phyloP scores from a whole-genome alignment of 1,284 basidiomycete genomes.

The Cryptococcus deneoformans region DNA sequence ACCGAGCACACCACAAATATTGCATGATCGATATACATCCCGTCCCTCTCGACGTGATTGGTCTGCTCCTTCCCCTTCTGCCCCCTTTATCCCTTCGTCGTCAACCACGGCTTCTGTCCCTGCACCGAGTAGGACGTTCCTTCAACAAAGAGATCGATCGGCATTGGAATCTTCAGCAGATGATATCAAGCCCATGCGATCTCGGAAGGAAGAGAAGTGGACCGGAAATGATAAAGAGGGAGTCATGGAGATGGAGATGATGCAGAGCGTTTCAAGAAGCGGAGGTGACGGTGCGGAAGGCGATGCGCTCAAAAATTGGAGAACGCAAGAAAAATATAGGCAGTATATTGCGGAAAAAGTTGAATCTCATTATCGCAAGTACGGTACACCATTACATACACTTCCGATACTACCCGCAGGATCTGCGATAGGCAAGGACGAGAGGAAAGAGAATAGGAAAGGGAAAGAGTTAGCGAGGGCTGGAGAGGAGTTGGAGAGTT shows the following conservation, averaged over 20 bases:
- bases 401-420: neutral
- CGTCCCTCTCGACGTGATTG: neutral
- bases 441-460: neutral
- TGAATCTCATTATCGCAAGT: neutral
- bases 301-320: conserved; percentile 46
- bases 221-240: neutral
- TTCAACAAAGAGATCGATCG: too few species aligned
- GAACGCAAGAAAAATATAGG: conserved; percentile 38
- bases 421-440: neutral
- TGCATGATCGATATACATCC: neutral
- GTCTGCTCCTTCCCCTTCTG: neutral
- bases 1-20: neutral
- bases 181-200: conserved; percentile 19
- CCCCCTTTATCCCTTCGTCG: neutral
- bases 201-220: conserved; percentile 1
- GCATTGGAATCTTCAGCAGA: neutral
- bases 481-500: conserved; percentile 33
- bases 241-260: conserved; percentile 34
- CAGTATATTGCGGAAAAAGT: conserved; percentile 44
- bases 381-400: neutral
- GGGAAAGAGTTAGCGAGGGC: conserved; percentile 1
- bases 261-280: conserved; percentile 37
- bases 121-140: neutral
- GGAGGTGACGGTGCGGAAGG: conserved; percentile 45
- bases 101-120: neutral